Evolutionary conservation across 306 rosid genomes (phyloP).

Genomic region (Hippophae tibetana): DNA sequence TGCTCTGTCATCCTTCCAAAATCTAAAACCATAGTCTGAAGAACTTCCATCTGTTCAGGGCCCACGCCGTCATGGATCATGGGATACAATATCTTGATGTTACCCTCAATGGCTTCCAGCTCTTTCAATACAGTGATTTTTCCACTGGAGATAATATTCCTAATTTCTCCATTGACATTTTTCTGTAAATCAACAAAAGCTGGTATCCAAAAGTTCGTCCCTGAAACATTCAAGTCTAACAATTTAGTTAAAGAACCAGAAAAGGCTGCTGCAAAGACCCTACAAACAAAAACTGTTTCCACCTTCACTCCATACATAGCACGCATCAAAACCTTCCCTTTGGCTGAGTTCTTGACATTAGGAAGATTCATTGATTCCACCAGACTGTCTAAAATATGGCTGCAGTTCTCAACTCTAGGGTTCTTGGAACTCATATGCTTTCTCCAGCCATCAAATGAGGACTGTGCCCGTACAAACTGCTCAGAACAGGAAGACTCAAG

Average conservation of each 20-base stretch:
- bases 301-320: constrained; percentile 82
- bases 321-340: constrained; percentile 73
- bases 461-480: constrained; percentile 35
- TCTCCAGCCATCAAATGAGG: constrained; percentile 65
- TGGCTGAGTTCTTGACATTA: constrained; percentile 70
- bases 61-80: constrained; percentile 37
- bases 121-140: constrained; percentile 38
- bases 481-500: constrained; percentile 42
- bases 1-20: constrained; percentile 30
- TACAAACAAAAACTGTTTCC: constrained; percentile 54
- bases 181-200: constrained; percentile 47
- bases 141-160: constrained; percentile 29
- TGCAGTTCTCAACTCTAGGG: constrained; percentile 45
- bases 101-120: constrained; percentile 51
- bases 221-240: constrained; percentile 33
- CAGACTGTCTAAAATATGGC: constrained; percentile 45
- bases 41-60: constrained; percentile 18
- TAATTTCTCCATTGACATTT: constrained; percentile 57
- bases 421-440: constrained; percentile 35
- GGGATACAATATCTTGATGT: constrained; percentile 46
- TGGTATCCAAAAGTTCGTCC: constrained; percentile 51
- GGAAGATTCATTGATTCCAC: constrained; percentile 58
- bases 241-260: constrained; percentile 46
- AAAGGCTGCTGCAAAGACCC: constrained; percentile 54
- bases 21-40: constrained; percentile 31